Base-by-base conservation (phyloP, 2,329 filamentous ascomycete species). In the Elsinoe batatas region DNA sequence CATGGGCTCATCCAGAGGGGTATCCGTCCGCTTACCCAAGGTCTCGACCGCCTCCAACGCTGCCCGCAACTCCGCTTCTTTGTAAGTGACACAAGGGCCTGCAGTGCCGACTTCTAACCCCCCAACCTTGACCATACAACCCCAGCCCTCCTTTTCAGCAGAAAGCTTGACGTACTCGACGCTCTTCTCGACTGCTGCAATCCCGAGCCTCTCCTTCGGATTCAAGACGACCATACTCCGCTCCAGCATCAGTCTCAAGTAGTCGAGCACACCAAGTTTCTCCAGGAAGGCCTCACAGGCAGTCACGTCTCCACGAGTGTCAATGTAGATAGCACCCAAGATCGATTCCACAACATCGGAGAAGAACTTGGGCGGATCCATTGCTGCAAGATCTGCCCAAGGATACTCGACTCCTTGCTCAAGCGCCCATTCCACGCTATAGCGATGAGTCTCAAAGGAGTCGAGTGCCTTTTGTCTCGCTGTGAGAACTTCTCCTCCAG, bases 281-380 rank as follows among this genome's bases (percentile, higher is more conserved):
- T 79, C 75, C 0, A 88, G 67, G 36, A 96, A 76, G 0, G 54
- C 64, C 50, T 77, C 73, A 63, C 88, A 94, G 0, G 66, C 67
- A 0, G 72, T 72, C 12, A 88, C 65, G 1, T 79, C 76, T 0
- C 85, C 86, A 0, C 77, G 61, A 0, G 77, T 87, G 67, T 97
- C 93, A 17, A 95, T 74, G 75, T 87, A 96, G 0, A 96, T 77
- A 0, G 90, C 91, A 0, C 88, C 91, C 0, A 97, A 69, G 0
- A 94, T 67, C 32, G 81, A 80, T 71, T 97, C 91, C 8, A 96
- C 75, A 6, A 96, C 71, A 67, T 96, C 91, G 0, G 86, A 91
- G 69, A 86, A 85, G 68, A 88, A 87, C 65, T 96, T 96, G 13
- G 80, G 80, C 0, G 83, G 77, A 12, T 78, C 75, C 0, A 94